Evolutionary conservation across 2,329 filamentous ascomycete species (phyloP), one percentile per base, ranked within the genome.

Genomic region (Monilinia vaccinii-corymbosi): DNA sequence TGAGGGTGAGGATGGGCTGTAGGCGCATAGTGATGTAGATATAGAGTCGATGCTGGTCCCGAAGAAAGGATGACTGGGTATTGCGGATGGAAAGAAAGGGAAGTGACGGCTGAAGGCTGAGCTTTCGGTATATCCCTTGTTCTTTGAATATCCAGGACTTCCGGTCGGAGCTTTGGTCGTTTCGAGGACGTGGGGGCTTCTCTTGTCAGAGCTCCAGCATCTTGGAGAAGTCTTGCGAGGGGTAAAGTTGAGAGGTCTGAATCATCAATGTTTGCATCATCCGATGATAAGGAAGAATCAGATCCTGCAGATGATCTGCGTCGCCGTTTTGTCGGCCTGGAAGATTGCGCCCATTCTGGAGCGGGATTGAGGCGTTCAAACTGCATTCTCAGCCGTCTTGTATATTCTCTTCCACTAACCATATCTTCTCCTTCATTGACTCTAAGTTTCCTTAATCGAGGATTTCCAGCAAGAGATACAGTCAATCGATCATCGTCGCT

Each of bases 401-500:
- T 83, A 73, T 99, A 99, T 73, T 97, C 93, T 63, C 84, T 86
- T 51, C 94, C 94, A 66, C 78, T 90, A 64, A 99, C 83, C 13
- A 96, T 72, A 72, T 99, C 94, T 69, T 99, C 94, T 1, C 82
- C 83, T 70, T 93, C 91, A 2, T 84, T 86, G 55, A 85, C 78
- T 63, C 94, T 83, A 63, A 99, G 78, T 74, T 97, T 97, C 66
- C 92, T 84, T 71, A 97, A 73, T 65, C 89, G 82, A 51, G 85
- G 82, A 48, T 87, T 85, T 31, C 84, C 82, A 4, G 90, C 88
- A 44, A 99, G 80, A 16, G 93, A 97, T 52, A 99, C 81, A 8
- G 85, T 83, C 63, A 97, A 77, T 58, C 89, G 83, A 71, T 97
- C 94, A 71, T 99, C 94, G 69, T 99, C 94, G 73, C 92, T 97